Base-by-base conservation (phyloP, 768 basidiomycete genomes). In the Lactarius quietus region DNA sequence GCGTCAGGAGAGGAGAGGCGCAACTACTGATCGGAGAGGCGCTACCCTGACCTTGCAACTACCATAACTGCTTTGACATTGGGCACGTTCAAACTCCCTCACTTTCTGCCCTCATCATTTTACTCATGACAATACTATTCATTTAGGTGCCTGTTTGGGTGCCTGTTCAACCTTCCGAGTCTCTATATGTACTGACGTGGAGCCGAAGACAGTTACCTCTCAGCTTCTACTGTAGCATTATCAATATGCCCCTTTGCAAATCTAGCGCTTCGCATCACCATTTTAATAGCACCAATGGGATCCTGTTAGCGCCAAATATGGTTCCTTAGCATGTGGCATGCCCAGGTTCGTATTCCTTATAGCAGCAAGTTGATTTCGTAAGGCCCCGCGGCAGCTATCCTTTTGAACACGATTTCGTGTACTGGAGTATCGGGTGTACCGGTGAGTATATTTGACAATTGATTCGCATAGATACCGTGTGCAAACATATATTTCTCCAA, bases 81-180 rank as follows among this genome's bases (percentile, higher is more conserved):
- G 70, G 70, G 70, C 59, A 17, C 56, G 68, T 36, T 8, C 23
- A 26, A 20, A n/a, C 14, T 43, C 20, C 20, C 38, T n/a, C 15
- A 15, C 3, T 38, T 48, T 8, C 23, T 23, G n/a, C n/a, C n/a
- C 3, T 2, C 23, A 12, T 35, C 3, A 12, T 3, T 18, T 38
- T 26, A 7, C 23, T 31, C 28, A 57, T n/a, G 10, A 10, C 26
- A n/a, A n/a, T n/a, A n/a, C 38, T 38, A 36, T n/a, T 10, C 20
- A 20, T 17, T 29, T 58, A 70, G 70, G 71, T 31, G n/a, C 68
- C 70, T n/a, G n/a, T n/a, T n/a, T n/a, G n/a, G 20, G 64, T 63
- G 39, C 70, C 71, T 55, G n/a, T n/a, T n/a, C n/a, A n/a, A n/a
- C n/a, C 53, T 71, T 72, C 62, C 68, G 62, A 28, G 74, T 74